Percentiles rank a stretch among this genome's conserved stretches.
Conservation (phyloP, 176 grass and related monocot species). For the Oropetium thomaeum region DNA sequence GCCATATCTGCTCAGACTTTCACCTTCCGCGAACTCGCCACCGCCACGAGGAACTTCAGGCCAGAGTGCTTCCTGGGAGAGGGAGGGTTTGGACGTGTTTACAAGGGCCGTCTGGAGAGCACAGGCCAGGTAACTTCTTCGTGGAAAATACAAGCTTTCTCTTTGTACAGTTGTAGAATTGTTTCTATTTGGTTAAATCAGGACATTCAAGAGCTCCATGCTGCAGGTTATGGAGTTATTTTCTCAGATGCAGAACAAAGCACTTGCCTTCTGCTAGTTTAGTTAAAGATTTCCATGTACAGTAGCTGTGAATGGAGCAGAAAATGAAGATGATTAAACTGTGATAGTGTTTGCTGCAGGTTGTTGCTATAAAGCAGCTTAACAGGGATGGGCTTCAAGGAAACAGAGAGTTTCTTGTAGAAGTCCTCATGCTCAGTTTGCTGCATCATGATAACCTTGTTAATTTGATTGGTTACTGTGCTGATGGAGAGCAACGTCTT, state of each 20-base stretch:
- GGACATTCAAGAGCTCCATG: neutral
- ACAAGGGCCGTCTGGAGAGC: constrained; percentile 64
- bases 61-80: constrained; percentile 73
- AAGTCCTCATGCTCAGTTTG: constrained; percentile 84
- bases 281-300: neutral
- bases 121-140: constrained; percentile 63
- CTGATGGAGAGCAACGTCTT: constrained; percentile 87
- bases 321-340: neutral
- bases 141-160: neutral
- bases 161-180: neutral
- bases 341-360: constrained; percentile 37
- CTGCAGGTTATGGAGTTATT: neutral
- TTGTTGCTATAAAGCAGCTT: constrained; percentile 83
- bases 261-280: constrained; percentile 11
- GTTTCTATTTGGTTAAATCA: constrained; percentile 7
- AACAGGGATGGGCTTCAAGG: constrained; percentile 89
- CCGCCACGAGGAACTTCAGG: constrained; percentile 65
- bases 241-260: neutral
- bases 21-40: constrained; percentile 70
- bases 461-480: constrained; percentile 85
- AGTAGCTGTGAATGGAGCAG: neutral
- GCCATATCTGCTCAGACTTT: constrained; percentile 76
- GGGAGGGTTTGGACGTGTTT: constrained; percentile 82
- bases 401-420: constrained; percentile 84
- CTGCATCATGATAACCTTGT: constrained; percentile 87